Evolutionary conservation across 441 rosid genomes (phyloP), one percentile per base, ranked within the genome.

Genomic region (Erodium moschatum): DNA sequence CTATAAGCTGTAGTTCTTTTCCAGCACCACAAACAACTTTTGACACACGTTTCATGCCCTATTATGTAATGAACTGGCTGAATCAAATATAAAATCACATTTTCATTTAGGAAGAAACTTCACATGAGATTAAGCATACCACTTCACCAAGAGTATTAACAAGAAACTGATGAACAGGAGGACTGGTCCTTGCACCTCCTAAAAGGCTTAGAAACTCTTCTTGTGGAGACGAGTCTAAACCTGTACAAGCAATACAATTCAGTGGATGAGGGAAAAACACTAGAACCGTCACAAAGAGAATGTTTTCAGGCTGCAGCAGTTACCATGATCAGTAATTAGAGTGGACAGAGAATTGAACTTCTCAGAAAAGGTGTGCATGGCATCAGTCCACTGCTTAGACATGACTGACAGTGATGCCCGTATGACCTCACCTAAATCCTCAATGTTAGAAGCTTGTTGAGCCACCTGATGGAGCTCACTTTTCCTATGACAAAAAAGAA

Each of bases 401-500:
- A 93, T 87, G 67, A 93, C 85, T 70, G 90, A 85, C 58, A 91
- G 65, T 61, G 98, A 93, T 70, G 85, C 79, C 33, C 85, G 82
- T 67, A 89, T 74, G 74, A 93, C 97, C 79, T 86, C 93, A 75
- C 82, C 88, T 80, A 93, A 81, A 77, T 91, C 92, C 75, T 89
- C 90, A 56, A 91, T 85, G 76, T 91, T 85, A 50, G 93, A 91
- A 75, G 98, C 97, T 80, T 91, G 98, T 72, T 85, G 91, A 71
- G 98, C 95, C 75, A 93, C 86, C 82, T 91, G 98, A 82, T 93
- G 95, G 73, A 91, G 95, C 78, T 93, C 95, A 79, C 84, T 79
- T 80, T 91, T 89, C 81, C 97, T 93, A 65, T 73, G 74, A 68
- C 9, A 13, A 21, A 40, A 24, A 56, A 18, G 31, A 40, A 71